These are phyloP conservation scores for Eucalyptus caleyi DNA, from an alignment of 345 rosid genomes.

Conservation along the genomic window DNA sequence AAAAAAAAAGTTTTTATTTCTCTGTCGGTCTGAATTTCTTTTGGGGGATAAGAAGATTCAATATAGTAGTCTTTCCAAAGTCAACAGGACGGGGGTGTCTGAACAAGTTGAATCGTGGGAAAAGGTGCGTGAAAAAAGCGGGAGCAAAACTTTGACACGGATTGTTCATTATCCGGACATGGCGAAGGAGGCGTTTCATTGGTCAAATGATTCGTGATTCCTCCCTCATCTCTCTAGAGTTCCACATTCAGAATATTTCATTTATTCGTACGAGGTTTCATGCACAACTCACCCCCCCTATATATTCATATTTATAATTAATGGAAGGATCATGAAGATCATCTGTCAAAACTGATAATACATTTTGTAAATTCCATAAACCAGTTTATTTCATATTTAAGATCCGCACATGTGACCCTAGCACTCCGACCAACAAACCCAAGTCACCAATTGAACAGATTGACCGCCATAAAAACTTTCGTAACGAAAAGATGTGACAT, in stretches of 20 bases:
- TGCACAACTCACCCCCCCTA: background rate
- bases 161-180: background rate
- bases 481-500: background rate
- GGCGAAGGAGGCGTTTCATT: background rate
- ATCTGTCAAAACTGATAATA: accelerated
- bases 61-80: background rate
- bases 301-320: background rate
- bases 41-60: background rate
- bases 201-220: background rate
- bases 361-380: background rate
- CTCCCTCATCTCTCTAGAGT: background rate
- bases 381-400: background rate
- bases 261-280: background rate
- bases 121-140: background rate
- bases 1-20: accelerated
- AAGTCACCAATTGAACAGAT: background rate
- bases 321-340: background rate
- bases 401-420: background rate
- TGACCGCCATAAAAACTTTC: background rate
- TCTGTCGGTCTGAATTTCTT: background rate
- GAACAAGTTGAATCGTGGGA: background rate
- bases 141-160: background rate
- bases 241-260: background rate
- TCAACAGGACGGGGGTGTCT: background rate
- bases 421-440: background rate